Conservation (phyloP, 192 early-diverging fungal species). For the Backusella sp. region DNA sequence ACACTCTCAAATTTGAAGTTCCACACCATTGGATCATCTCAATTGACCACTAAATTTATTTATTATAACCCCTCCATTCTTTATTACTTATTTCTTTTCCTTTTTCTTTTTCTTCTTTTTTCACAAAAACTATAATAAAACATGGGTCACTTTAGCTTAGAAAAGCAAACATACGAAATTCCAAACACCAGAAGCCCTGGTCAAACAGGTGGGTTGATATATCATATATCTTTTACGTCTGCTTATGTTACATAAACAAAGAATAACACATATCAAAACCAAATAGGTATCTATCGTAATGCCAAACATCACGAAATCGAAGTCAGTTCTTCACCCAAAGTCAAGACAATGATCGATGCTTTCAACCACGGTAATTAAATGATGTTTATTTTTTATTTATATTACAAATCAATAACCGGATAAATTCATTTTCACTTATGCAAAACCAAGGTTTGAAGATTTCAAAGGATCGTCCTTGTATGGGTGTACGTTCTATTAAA, state of each 20-base stretch:
- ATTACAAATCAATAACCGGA: neutral
- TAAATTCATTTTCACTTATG: neutral
- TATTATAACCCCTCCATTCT: neutral
- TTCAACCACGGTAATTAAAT: conserved; percentile 43
- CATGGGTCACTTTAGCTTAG: conserved; percentile 41
- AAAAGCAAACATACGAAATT: conserved; percentile 50
- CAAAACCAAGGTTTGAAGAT: conserved; percentile 45
- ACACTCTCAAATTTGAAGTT: neutral
- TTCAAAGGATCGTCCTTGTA: conserved; percentile 54
- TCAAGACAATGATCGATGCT: conserved; percentile 49
- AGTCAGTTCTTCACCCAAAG: conserved; percentile 40
- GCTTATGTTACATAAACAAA: neutral
- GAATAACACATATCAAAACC: neutral
- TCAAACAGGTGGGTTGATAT: conserved; percentile 43
- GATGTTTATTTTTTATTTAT: neutral
- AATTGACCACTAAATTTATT: neutral
- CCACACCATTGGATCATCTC: neutral
- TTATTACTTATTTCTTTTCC: neutral
- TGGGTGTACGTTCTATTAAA: conserved; percentile 61
- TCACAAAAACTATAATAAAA: neutral
- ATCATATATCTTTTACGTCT: neutral
- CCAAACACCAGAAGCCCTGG: conserved; percentile 48
- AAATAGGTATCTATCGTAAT: conserved; percentile 48
- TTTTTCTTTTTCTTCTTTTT: neutral
- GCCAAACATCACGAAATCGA: conserved; percentile 32